These are phyloP conservation scores for Aspergillus saccharolyticus DNA, from an alignment of 495 filamentous ascomycete genomes.

Conservation along the genomic window DNA sequence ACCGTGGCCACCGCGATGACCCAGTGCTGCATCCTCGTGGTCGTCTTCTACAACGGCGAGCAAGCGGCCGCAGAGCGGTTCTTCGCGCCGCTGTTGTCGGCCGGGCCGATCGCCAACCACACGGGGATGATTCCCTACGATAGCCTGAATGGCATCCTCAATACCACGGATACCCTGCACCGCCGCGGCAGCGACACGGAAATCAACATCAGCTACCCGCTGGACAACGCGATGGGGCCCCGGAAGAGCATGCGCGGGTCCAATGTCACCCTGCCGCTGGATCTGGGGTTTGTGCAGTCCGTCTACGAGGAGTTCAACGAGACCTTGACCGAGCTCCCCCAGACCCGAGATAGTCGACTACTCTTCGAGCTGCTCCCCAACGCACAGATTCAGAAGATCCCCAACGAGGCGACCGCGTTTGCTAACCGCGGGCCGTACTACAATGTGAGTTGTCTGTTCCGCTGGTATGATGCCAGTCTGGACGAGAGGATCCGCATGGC, in stretches of 20 bases:
- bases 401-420: constrained; percentile 14
- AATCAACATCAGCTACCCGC: not conserved
- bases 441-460: constrained; percentile 14
- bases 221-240: not conserved
- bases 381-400: constrained; percentile 4
- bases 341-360: constrained; percentile 6
- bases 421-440: constrained; percentile 19
- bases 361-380: constrained; percentile 19
- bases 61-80: constrained; percentile 25
- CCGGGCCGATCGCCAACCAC: constrained; percentile 20
- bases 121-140: constrained; percentile 22
- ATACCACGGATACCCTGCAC: not conserved
- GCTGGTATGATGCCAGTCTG: constrained; percentile 10
- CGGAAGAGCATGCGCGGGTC: constrained; percentile 13
- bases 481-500: constrained; percentile 6
- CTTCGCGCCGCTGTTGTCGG: constrained; percentile 23
- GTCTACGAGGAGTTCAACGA: constrained; percentile 15
- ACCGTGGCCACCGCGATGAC: constrained; percentile 17
- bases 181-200: not conserved
- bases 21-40: constrained; percentile 16
- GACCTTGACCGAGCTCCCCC: constrained; percentile 5
- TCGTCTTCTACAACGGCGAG: constrained; percentile 37
- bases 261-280: constrained; percentile 14
- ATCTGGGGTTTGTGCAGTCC: constrained; percentile 8
- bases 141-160: constrained; percentile 23